These are phyloP conservation scores for Zygoascus hellenicus DNA, from an alignment of 1,139 yeast genomes.

Conservation along the genomic window DNA sequence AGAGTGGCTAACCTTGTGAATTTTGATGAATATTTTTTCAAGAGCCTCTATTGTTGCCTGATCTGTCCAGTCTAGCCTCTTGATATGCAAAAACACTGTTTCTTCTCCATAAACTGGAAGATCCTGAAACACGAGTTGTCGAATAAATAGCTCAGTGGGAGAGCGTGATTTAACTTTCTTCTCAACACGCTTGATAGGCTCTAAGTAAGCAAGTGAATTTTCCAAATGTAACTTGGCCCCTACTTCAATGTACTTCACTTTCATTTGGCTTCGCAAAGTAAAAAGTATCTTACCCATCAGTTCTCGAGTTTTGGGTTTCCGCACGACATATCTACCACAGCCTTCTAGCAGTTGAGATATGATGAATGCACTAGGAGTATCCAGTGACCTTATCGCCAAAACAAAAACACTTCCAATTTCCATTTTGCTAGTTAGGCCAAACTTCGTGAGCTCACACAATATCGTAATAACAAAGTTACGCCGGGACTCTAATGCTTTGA, in stretches of 20 bases:
- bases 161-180: constrained; percentile 27
- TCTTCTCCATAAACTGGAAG: constrained; percentile 32
- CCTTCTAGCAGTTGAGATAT: constrained; percentile 57
- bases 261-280: constrained; percentile 48
- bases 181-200: constrained; percentile 45
- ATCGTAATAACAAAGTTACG: constrained; percentile 52
- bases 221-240: constrained; percentile 57
- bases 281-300: constrained; percentile 61
- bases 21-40: constrained; percentile 50
- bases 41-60: constrained; percentile 40
- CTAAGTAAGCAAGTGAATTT: constrained; percentile 52
- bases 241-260: constrained; percentile 46
- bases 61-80: constrained; percentile 46
- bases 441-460: constrained; percentile 71
- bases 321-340: constrained; percentile 62
- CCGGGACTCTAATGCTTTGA: constrained; percentile 21
- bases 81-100: constrained; percentile 41
- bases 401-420: constrained; percentile 51
- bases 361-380: constrained; percentile 20
- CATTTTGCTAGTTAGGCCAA: constrained; percentile 68
- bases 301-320: constrained; percentile 54
- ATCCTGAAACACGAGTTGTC: constrained; percentile 41
- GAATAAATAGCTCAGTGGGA: constrained; percentile 30
- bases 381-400: constrained; percentile 35
- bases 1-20: constrained; percentile 58